Conservation (phyloP, 495 filamentous ascomycete genomes). For the Neurospora sp. region DNA sequence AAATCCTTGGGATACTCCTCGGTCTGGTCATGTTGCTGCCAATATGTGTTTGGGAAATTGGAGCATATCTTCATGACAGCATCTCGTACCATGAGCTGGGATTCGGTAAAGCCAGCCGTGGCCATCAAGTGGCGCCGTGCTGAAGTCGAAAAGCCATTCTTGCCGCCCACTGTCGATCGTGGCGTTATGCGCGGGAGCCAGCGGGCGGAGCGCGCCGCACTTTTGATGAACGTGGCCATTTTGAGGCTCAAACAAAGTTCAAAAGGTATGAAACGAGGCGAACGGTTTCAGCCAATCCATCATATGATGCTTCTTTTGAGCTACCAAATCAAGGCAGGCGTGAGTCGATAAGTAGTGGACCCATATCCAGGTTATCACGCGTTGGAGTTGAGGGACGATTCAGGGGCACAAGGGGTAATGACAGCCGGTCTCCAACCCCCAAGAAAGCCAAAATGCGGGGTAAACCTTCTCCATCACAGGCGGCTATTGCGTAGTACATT, state of each 20-base stretch:
- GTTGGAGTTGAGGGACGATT: not conserved
- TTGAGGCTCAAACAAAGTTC: not conserved
- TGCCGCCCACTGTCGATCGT: not conserved
- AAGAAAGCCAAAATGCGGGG: not conserved
- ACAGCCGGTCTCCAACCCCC: not conserved
- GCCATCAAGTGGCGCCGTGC: conserved; percentile 49
- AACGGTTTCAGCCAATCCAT: not conserved
- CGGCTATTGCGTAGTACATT: not conserved
- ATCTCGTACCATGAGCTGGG: conserved; percentile 61
- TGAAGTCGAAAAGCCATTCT: conserved; percentile 15
- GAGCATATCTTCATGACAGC: conserved; percentile 59
- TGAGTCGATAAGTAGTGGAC: not conserved
- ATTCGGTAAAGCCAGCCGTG: conserved; percentile 58
- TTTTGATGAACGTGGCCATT: not conserved
- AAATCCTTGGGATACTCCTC: conserved; percentile 63
- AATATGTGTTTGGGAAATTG: conserved; percentile 54
- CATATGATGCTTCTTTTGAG: not conserved
- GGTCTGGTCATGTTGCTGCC: conserved; percentile 57
- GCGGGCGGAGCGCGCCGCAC: not conserved
- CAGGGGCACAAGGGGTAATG: not conserved
- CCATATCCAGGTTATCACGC: not conserved
- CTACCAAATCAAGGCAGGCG: not conserved
- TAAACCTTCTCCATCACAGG: not conserved
- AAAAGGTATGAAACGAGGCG: not conserved
- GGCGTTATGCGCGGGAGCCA: not conserved